These are phyloP conservation scores for Blastobotrys serpentis DNA, from an alignment of 1,139 yeast species.

Conservation along the genomic window DNA sequence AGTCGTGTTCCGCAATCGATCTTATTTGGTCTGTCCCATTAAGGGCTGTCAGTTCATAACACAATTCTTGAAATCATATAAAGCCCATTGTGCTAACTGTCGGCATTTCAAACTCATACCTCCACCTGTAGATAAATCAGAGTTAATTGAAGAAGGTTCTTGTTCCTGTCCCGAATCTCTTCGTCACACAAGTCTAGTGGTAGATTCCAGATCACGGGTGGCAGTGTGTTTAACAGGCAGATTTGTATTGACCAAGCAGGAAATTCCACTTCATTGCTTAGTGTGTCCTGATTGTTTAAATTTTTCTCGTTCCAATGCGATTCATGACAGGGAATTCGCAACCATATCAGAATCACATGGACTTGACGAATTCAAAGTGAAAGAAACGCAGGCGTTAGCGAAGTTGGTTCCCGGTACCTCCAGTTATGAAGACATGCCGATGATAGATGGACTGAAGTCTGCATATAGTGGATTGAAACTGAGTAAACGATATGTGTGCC, in stretches of 20 bases:
- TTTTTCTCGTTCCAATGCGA: background rate
- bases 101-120: background rate
- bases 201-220: background rate
- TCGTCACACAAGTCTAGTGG: background rate
- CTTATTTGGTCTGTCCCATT: background rate
- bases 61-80: background rate
- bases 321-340: background rate
- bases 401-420: background rate
- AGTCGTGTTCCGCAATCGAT: background rate
- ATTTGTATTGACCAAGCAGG: background rate
- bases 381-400: background rate
- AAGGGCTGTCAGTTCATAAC: background rate
- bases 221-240: background rate
- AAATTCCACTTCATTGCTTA: background rate
- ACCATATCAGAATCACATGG: background rate
- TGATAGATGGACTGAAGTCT: background rate
- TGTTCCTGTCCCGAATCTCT: background rate
- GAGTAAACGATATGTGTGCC: background rate
- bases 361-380: background rate
- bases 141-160: background rate
- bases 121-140: background rate
- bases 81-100: background rate
- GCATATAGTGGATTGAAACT: background rate
- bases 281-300: conserved; percentile 1
- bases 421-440: background rate